phyloP scores from a whole-genome alignment of 1,284 basidiomycete species.

The Irpex rosettiformis region DNA sequence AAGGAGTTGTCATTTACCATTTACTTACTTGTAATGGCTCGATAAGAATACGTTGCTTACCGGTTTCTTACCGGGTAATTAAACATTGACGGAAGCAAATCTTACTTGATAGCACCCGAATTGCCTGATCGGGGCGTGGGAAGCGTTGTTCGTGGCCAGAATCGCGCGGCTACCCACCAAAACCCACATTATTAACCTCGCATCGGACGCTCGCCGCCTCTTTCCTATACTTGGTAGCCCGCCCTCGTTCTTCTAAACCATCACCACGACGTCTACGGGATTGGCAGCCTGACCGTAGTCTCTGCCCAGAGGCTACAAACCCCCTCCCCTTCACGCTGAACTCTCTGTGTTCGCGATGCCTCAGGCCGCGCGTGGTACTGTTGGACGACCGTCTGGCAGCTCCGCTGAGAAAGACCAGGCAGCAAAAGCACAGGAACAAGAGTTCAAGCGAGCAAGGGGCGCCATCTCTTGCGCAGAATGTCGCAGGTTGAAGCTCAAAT shows the following conservation, averaged over 20 bases:
- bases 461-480: conserved; percentile 74
- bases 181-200: neutral
- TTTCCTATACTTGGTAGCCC: neutral
- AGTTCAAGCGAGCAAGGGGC: conserved; percentile 65
- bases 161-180: neutral
- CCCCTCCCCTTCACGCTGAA: conserved; percentile 4
- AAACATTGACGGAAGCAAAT: neutral
- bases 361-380: conserved; percentile 9
- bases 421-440: conserved; percentile 47
- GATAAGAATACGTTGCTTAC: neutral
- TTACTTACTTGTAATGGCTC: no score
- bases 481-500: conserved; percentile 47
- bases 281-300: neutral
- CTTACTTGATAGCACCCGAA: neutral
- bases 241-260: conserved; percentile 5
- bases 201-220: conserved; percentile 9
- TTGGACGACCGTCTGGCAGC: conserved; percentile 11
- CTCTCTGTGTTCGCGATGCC: conserved; percentile 7
- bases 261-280: conserved; percentile 1
- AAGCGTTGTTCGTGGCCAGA: neutral
- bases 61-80: neutral
- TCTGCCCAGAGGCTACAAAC: neutral
- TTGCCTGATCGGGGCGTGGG: neutral
- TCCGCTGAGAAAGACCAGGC: conserved; percentile 36
- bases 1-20: no score